Evolutionary conservation across 2,329 filamentous ascomycete species (phyloP), one percentile per base, ranked within the genome.

Genomic region (Bimuria novae-zelandiae): DNA sequence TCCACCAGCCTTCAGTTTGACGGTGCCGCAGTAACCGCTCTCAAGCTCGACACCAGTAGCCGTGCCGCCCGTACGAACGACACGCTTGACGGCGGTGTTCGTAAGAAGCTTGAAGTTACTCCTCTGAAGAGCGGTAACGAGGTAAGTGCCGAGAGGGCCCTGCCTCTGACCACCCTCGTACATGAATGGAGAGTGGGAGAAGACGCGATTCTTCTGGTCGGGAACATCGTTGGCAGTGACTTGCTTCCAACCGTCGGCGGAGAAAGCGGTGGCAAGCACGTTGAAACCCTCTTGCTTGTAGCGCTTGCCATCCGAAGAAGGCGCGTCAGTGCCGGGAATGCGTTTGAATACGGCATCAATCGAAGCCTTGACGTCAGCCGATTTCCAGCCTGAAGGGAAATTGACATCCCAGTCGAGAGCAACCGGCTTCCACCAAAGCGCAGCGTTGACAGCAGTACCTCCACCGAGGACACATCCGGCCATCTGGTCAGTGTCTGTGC

Each of bases 341-440:
- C 87, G 82, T 30, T 78, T 75, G 68, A 90, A 91, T 6, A 87
- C 83, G 36, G 84, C 81, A 23, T 81, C 73, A 5, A 85, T 83
- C 1, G 88, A 83, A 21, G 75, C 68, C 54, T 76, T 75, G 67
- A 90, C 81, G 60, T 90, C 86, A 5, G 75, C 68, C 16, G 84
- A 79, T 71, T 88, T 85, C 89, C 89, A 92, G 25, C 88, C 88
- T 1, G 75, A 59, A 0, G 89, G 89, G 76, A 89, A 92, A 69
- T 88, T 88, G 68, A 82, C 80, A 67, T 91, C 85, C 77, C 88
- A 91, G 67, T 91, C 89, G 7, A 76, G 69, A 4, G 82, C 78
- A 55, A 86, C 82, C 0, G 88, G 80, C 69, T 83, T 85, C 80
- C 84, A 88, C 82, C 85, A 89, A 29, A 89, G 77, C 39, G 84